These are phyloP conservation scores for Acrocalymma vagum DNA, from an alignment of 2,329 filamentous ascomycete genomes.

Conservation along the genomic window DNA sequence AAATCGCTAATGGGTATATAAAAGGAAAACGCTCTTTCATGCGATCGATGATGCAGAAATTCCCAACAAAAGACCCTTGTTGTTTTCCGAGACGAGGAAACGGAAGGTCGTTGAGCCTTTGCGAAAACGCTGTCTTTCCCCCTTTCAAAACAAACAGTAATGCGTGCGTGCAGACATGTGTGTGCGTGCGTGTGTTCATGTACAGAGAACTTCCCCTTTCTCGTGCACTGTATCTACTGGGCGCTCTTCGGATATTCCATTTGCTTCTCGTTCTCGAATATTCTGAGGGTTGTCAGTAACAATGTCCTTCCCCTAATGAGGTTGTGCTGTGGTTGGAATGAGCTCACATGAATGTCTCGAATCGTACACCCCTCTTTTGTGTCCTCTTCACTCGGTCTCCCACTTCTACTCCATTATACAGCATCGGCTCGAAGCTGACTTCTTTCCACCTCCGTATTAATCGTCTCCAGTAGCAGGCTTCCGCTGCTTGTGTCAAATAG, in stretches of 20 bases:
- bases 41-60: too few relatives aligned
- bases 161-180: too few relatives aligned
- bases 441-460: conserved; percentile 33
- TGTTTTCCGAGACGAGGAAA: too few relatives aligned
- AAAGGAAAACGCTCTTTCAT: too few relatives aligned
- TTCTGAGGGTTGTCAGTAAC: conserved; percentile 11
- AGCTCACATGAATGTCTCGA: conserved; percentile 42
- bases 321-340: too few relatives aligned
- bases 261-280: conserved; percentile 22
- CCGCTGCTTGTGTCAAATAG: conserved; percentile 41
- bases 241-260: conserved; percentile 22
- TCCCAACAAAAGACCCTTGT: too few relatives aligned
- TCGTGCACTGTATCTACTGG: not conserved
- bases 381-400: conserved; percentile 25
- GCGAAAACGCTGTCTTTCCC: too few relatives aligned
- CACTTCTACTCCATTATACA: conserved; percentile 30
- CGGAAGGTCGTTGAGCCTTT: too few relatives aligned
- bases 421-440: conserved; percentile 35
- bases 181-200: conserved; percentile 2
- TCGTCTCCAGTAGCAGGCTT: conserved; percentile 42
- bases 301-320: too few relatives aligned
- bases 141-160: too few relatives aligned
- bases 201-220: too few relatives aligned
- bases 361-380: conserved; percentile 38
- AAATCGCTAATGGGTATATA: too few relatives aligned